A percentile compares a stretch with the other conserved stretches of the same genome.
Evolutionary conservation across 345 rosid genomes (phyloP).

Genomic region (Moricandia moricandioides): DNA sequence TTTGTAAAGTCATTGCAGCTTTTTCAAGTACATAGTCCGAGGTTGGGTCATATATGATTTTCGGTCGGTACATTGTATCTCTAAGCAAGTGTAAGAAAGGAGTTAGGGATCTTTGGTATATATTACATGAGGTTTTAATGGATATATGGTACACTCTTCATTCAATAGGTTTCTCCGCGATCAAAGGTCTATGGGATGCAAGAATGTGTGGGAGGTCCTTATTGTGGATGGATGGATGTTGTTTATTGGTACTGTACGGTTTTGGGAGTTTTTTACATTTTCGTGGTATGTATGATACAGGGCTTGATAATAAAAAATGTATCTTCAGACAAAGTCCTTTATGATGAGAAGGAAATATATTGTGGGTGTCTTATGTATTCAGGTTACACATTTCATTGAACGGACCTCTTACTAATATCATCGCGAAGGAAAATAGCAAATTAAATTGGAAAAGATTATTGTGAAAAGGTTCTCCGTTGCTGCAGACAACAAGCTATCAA

Average conservation of each 20-base stretch:
- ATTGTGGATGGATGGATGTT: background rate
- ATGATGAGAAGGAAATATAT: background rate
- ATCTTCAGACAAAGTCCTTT: background rate
- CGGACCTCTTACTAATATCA: no score
- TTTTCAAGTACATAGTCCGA: background rate
- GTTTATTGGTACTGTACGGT: background rate
- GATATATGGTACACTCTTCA: background rate
- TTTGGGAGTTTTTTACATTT: background rate
- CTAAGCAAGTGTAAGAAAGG: background rate
- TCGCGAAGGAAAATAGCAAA: background rate
- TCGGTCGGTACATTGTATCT: no score
- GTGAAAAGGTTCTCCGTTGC: background rate
- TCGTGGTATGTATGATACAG: background rate
- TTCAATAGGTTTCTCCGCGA: background rate
- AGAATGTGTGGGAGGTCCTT: background rate
- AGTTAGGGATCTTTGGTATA: background rate
- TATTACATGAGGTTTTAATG: background rate
- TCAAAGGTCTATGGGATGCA: background rate
- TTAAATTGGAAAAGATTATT: background rate
- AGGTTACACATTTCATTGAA: background rate
- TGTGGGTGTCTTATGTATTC: background rate
- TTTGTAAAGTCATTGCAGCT: background rate
- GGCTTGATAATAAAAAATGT: background rate
- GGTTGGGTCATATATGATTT: background rate
- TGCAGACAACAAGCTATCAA: background rate